Evolutionary conservation across 2,329 filamentous ascomycete genomes (phyloP), one percentile per base, ranked within the genome.

Genomic region (Fusarium sp.): DNA sequence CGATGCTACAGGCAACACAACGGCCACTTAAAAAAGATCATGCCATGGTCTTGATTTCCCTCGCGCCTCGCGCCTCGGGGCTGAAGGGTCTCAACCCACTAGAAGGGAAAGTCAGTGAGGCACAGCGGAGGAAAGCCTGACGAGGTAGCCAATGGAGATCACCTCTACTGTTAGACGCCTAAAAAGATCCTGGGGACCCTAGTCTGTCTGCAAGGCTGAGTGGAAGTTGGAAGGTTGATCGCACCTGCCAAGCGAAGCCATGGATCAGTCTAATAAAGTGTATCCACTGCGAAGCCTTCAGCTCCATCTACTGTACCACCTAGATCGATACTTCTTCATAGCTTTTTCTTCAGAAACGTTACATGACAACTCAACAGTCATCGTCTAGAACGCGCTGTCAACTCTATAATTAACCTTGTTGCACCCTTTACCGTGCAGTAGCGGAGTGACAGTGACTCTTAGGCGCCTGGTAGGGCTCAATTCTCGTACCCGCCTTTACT

Each of bases 201-300:
- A 56, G 57, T 25, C 16, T 30, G 3, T 42, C 56, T 18, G 23
- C 53, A 65, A 65, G 61, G 62, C 46, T 65, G 62, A 60, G 60
- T 30, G 16, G 46, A 13, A 16, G 14, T 12, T n/a, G n/a, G 26
- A 42, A 21, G 21, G 37, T 49, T 43, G 28, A 58, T 50, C 34
- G 25, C 42, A n/a, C 23, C n/a, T 11, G 11, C 26, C 39, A 56
- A 46, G 26, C 11, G 41, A 43, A 46, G 34, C 25, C 14, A 31
- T 41, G 41, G 28, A 18, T 26, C 19, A 50, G 46, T 25, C 46
- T 50, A 50, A 37, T 25, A 18, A 21, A 23, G 16, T 4, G n/a
- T 43, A 30, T 43, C 58, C 54, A 59, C 49, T 25, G n/a, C n/a
- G 18, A 9, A 34, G 34, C 34, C 34, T 7, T 44, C 9, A 18